These are phyloP conservation scores for Russula olivacea DNA, from an alignment of 768 basidiomycete genomes.

Conservation along the genomic window DNA sequence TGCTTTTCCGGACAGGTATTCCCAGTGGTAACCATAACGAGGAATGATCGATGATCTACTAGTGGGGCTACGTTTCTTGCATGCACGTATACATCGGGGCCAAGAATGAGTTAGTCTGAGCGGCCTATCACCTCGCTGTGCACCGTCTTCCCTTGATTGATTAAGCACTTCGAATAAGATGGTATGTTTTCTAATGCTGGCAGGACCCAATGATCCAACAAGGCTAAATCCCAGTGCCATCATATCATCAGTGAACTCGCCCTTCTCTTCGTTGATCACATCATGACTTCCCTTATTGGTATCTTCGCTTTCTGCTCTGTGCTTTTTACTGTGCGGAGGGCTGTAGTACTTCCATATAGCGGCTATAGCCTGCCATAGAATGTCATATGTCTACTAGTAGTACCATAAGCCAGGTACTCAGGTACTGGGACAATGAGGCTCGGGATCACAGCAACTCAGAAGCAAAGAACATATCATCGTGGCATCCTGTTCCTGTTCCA, in stretches of 20 bases:
- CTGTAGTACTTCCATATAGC: neutral
- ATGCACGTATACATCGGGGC: neutral
- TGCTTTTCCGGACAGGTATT: neutral
- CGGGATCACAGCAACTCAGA: neutral
- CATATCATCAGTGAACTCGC: conserved; percentile 5
- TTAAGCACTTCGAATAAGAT: conserved; percentile 4
- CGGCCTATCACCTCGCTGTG: conserved; percentile 7
- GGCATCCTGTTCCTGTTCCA: neutral
- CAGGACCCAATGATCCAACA: neutral
- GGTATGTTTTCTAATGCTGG: conserved; percentile 1
- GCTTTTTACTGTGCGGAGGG: neutral
- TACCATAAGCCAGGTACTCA: neutral
- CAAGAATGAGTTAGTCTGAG: neutral
- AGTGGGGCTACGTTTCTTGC: neutral
- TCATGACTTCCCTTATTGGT: neutral
- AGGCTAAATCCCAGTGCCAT: conserved; percentile 9
- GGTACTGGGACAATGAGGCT: neutral
- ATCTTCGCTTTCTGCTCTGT: conserved; percentile 2
- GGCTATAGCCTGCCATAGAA: neutral
- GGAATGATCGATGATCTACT: neutral
- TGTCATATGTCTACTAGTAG: neutral
- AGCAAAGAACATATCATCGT: neutral
- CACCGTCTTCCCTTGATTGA: neutral
- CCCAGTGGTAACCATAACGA: neutral
- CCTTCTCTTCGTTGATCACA: conserved; percentile 16